Conservation (phyloP, 805 yeast genomes). For the Pichia nanzhaoensis region DNA sequence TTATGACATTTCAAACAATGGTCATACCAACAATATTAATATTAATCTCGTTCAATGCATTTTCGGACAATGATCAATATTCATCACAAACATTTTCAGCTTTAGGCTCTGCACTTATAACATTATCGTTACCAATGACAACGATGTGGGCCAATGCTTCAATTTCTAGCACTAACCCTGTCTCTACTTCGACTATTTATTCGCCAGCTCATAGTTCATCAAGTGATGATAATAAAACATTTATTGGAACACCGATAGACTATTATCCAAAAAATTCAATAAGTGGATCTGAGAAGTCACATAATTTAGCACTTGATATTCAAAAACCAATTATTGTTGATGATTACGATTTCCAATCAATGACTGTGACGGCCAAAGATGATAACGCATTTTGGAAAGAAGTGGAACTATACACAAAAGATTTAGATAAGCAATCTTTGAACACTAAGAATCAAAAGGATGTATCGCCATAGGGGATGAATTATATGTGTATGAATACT, state of each 20-base stretch:
- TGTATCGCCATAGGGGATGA: no score
- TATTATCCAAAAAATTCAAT: constrained; percentile 6
- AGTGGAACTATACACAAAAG: constrained; percentile 26
- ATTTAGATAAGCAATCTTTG: constrained; percentile 18
- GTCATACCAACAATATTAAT: constrained; percentile 68
- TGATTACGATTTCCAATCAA: constrained; percentile 4
- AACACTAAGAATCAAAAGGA: no score
- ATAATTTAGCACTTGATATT: not conserved
- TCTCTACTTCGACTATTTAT: constrained; percentile 29
- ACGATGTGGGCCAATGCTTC: constrained; percentile 83
- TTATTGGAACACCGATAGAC: constrained; percentile 6
- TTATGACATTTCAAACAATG: constrained; percentile 79
- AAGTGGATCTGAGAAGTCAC: constrained; percentile 1
- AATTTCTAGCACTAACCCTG: constrained; percentile 41
- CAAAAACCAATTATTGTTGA: constrained; percentile 1
- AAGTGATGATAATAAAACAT: constrained; percentile 9
- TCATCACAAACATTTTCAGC: constrained; percentile 38
- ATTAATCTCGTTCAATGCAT: constrained; percentile 38
- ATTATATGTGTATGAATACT: no score
- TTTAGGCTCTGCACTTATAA: constrained; percentile 54
- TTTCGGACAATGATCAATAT: constrained; percentile 11
- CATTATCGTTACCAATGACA: constrained; percentile 71
- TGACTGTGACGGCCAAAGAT: constrained; percentile 12
- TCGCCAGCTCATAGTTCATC: constrained; percentile 15
- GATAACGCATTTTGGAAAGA: constrained; percentile 28